Evolutionary conservation across 129 eudicot genomes (phyloP).

Genomic region (Escallonia rubra): DNA sequence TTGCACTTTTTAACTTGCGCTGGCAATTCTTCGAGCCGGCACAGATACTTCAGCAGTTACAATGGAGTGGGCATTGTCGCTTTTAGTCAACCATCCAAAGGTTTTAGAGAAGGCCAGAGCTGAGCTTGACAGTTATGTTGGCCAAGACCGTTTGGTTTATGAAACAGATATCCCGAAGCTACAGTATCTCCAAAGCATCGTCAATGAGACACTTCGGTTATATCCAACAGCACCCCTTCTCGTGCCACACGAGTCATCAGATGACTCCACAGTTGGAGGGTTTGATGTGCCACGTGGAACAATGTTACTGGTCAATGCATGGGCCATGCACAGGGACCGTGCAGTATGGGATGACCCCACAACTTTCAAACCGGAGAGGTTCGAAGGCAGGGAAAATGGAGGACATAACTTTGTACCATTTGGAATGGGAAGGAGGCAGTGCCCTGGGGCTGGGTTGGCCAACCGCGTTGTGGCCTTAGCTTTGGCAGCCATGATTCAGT

Average conservation of each 20-base stretch:
- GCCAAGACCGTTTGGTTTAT: background rate
- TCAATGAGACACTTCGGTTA: slow-evolving; percentile 8
- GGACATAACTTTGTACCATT: background rate
- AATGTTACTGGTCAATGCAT: slow-evolving; percentile 6
- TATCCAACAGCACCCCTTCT: slow-evolving; percentile 11
- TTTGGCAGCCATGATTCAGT: slow-evolving; percentile 5
- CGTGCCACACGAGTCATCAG: slow-evolving; percentile 4
- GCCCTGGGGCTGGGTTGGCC: slow-evolving; percentile 11
- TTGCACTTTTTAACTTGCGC: too few species aligned
- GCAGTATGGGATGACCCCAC: slow-evolving; percentile 3
- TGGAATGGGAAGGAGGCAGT: slow-evolving; percentile 12
- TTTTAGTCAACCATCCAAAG: slow-evolving; percentile 7
- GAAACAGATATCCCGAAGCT: slow-evolving; percentile 4
- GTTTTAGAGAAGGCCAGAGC: background rate
- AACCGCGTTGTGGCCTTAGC: slow-evolving; percentile 2
- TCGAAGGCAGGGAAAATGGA: background rate
- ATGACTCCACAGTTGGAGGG: slow-evolving; percentile 12
- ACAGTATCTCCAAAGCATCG: background rate
- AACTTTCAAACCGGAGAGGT: slow-evolving; percentile 5
- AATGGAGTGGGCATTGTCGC: slow-evolving; percentile 17
- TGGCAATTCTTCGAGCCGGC: slow-evolving; percentile 20
- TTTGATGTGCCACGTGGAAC: slow-evolving; percentile 2
- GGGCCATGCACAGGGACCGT: slow-evolving; percentile 16
- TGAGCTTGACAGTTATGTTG: slow-evolving; percentile 3
- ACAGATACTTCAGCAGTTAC: background rate